These are phyloP conservation scores for Rubus parviflorus DNA, from an alignment of 306 rosid genomes.

Conservation along the genomic window DNA sequence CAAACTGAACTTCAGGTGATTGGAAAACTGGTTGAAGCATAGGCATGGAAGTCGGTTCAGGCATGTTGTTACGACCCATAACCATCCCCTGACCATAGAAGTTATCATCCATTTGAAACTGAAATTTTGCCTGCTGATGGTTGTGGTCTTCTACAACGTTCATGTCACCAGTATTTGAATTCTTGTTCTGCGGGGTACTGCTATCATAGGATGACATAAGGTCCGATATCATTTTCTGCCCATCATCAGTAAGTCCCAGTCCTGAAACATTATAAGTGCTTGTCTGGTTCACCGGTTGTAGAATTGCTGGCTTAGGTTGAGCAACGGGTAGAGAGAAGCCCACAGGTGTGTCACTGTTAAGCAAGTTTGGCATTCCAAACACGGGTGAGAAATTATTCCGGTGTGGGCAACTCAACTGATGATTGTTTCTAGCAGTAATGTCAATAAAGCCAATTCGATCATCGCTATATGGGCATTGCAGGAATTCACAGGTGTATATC, in stretches of 20 bases:
- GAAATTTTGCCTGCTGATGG: slow-evolving; percentile 26
- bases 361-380: slow-evolving; percentile 38
- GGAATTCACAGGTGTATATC: slow-evolving; percentile 41
- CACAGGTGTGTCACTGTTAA: slow-evolving; percentile 27
- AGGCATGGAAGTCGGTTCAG: slow-evolving; percentile 21
- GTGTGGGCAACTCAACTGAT: slow-evolving; percentile 47
- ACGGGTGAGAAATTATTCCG: slow-evolving; percentile 30
- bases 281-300: slow-evolving; percentile 20
- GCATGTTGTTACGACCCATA: slow-evolving; percentile 24
- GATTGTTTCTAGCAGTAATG: slow-evolving; percentile 45
- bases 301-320: slow-evolving; percentile 30
- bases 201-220: slow-evolving; percentile 48
- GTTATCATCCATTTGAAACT: slow-evolving; percentile 30
- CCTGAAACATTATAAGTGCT: slow-evolving; percentile 25
- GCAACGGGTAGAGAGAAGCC: slow-evolving; percentile 24
- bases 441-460: slow-evolving; percentile 43
- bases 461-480: slow-evolving; percentile 40
- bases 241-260: slow-evolving; percentile 45
- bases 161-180: slow-evolving; percentile 21
- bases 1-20: slow-evolving; percentile 29
- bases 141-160: slow-evolving; percentile 16
- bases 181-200: slow-evolving; percentile 33
- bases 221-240: slow-evolving; percentile 48
- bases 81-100: slow-evolving; percentile 29
- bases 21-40: slow-evolving; percentile 24